Percentiles rank a stretch among this genome's conserved stretches.
Evolutionary conservation across 768 basidiomycete genomes (phyloP).

Genomic region (Sutorius australiensis): DNA sequence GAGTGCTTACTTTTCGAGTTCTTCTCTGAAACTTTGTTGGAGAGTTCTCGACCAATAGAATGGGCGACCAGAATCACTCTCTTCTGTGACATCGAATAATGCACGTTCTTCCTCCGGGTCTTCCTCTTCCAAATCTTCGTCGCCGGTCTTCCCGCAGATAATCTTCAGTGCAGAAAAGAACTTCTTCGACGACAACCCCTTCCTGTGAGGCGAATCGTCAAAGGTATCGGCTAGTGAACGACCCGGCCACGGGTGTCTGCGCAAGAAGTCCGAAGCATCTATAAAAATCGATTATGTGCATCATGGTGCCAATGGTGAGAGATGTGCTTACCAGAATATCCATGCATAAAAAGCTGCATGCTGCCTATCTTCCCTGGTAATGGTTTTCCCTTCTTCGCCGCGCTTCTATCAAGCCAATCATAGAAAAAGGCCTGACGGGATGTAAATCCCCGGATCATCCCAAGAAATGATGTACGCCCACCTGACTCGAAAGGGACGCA

Average conservation of each 20-base stretch:
- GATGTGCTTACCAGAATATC: slow-evolving; percentile 57
- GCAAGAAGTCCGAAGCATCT: slow-evolving; percentile 87
- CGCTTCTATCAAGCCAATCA: slow-evolving; percentile 84
- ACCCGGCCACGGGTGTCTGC: slow-evolving; percentile 85
- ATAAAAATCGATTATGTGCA: background rate
- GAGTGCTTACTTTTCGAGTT: slow-evolving; percentile 73
- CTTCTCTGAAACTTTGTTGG: slow-evolving; percentile 81
- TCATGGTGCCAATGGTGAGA: background rate
- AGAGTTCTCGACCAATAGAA: slow-evolving; percentile 82
- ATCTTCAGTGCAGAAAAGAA: slow-evolving; percentile 66
- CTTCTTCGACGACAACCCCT: slow-evolving; percentile 63
- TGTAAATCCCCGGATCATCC: slow-evolving; percentile 1
- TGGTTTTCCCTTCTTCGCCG: slow-evolving; percentile 76
- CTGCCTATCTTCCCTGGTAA: slow-evolving; percentile 88
- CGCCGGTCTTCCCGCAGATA: slow-evolving; percentile 82
- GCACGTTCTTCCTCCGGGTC: slow-evolving; percentile 71
- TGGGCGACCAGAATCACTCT: slow-evolving; percentile 48
- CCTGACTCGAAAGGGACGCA: slow-evolving; percentile 76
- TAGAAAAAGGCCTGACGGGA: slow-evolving; percentile 77
- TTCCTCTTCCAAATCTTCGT: slow-evolving; percentile 69
- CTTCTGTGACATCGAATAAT: slow-evolving; percentile 64
- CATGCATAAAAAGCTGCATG: slow-evolving; percentile 85
- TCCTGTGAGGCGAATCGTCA: slow-evolving; percentile 78
- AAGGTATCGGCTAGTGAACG: slow-evolving; percentile 81
- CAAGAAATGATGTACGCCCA: slow-evolving; percentile 14